A percentile compares a stretch with the other conserved stretches of the same genome.
phyloP scores from a whole-genome alignment of 208 protist species.

The Leishmania turanica region DNA sequence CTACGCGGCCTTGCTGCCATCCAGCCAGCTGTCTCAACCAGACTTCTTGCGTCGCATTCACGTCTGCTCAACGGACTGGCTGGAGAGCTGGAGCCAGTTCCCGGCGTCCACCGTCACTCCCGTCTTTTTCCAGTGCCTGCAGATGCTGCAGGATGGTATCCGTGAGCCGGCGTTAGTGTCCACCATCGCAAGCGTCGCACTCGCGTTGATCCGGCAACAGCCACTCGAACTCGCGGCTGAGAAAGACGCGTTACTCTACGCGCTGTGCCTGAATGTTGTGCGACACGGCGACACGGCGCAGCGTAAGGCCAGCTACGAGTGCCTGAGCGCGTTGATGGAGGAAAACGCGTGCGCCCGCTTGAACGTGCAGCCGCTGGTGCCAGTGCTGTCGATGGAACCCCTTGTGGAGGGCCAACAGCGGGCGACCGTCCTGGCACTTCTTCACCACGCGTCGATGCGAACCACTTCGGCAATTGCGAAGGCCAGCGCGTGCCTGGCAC shows the following conservation, averaged over 20 bases:
- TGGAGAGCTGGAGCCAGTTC: constrained; percentile 48
- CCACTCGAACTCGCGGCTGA: constrained; percentile 32
- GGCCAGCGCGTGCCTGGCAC: constrained; percentile 55
- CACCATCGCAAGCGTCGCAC: constrained; percentile 57
- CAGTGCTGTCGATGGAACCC: constrained; percentile 50
- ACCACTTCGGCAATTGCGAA: constrained; percentile 49
- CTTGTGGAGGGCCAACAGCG: constrained; percentile 65
- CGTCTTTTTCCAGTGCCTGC: constrained; percentile 52
- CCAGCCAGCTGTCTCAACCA: constrained; percentile 37
- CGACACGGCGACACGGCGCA: constrained; percentile 29
- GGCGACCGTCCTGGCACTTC: constrained; percentile 61
- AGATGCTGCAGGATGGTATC: constrained; percentile 44
- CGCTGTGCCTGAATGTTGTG: constrained; percentile 52
- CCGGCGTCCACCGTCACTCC: constrained; percentile 22
- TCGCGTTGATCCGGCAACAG: constrained; percentile 54
- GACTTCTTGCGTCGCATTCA: constrained; percentile 52
- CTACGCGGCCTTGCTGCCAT: constrained; percentile 45
- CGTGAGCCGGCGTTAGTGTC: constrained; percentile 46
- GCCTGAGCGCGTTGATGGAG: constrained; percentile 67
- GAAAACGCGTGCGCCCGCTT: constrained; percentile 39
- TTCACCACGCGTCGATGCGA: constrained; percentile 51
- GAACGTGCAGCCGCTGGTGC: constrained; percentile 47
- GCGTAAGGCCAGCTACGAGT: constrained; percentile 61
- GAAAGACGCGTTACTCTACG: constrained; percentile 74
- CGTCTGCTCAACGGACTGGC: constrained; percentile 67